These are phyloP conservation scores for Taphrina deformans DNA, from an alignment of 1,139 yeast species.

Conservation along the genomic window DNA sequence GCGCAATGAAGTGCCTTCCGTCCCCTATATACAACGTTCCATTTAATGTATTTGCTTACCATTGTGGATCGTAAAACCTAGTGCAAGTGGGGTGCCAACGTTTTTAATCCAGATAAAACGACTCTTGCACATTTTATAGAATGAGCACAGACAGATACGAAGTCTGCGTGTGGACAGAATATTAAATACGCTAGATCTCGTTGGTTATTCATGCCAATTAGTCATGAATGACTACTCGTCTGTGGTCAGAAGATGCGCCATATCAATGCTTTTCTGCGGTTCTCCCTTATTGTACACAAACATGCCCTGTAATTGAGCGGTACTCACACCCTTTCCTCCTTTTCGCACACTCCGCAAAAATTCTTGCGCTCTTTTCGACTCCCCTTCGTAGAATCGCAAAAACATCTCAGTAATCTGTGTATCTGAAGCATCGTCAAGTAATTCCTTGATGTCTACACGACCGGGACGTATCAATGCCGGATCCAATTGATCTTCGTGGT, in stretches of 20 bases:
- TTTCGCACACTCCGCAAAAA: slow-evolving; percentile 59
- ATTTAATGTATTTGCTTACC: no score
- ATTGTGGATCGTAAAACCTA: no score
- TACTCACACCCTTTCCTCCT: slow-evolving; percentile 65
- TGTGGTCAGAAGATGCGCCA: slow-evolving; percentile 46
- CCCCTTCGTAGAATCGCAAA: slow-evolving; percentile 72
- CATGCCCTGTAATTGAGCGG: slow-evolving; percentile 93
- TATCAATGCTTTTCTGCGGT: slow-evolving; percentile 71
- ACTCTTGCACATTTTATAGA: no score
- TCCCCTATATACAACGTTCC: no score
- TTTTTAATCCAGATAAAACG: no score
- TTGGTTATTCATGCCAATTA: no score
- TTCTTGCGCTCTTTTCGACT: slow-evolving; percentile 58
- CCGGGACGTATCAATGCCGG: slow-evolving; percentile 83
- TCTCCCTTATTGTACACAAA: slow-evolving; percentile 88
- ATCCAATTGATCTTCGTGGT: slow-evolving; percentile 90
- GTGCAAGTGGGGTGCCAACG: no score
- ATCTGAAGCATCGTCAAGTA: slow-evolving; percentile 80
- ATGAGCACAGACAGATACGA: no score
- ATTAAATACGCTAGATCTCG: no score
- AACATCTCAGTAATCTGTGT: slow-evolving; percentile 83
- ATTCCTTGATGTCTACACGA: slow-evolving; percentile 74
- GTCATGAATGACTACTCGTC: not conserved
- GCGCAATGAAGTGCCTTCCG: no score
- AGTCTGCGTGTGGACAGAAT: no score